Conservation (phyloP, 176 grass and related monocot species). For the Ensete ventricosum region DNA sequence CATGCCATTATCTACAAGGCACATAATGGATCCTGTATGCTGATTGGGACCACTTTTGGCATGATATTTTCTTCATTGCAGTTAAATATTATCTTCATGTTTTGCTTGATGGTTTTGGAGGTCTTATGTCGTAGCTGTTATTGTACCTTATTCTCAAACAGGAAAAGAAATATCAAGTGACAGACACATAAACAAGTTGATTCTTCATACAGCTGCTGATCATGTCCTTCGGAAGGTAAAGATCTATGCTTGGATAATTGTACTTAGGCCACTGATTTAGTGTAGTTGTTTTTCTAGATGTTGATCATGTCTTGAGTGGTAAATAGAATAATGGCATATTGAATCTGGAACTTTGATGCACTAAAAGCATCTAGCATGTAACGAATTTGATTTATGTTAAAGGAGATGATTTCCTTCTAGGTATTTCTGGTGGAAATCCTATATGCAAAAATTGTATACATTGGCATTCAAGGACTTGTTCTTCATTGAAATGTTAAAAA, state of each 20-base stretch:
- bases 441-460: neutral
- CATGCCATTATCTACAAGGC: neutral
- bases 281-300: neutral
- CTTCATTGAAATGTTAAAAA: neutral
- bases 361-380: too few species aligned
- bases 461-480: neutral
- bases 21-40: neutral
- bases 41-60: neutral
- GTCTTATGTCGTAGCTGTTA: neutral
- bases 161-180: slow-evolving; percentile 63
- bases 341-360: neutral
- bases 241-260: slow-evolving; percentile 7
- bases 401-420: neutral
- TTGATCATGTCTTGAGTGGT: neutral
- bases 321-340: neutral
- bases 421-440: neutral
- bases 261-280: neutral
- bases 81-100: neutral
- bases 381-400: neutral
- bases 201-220: slow-evolving; percentile 79
- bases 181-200: slow-evolving; percentile 40
- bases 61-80: neutral
- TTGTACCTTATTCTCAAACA: slow-evolving; percentile 21
- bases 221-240: slow-evolving; percentile 80
- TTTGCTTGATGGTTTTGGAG: neutral